Conservation (phyloP, 306 rosid species). For the Prunus mume region DNA sequence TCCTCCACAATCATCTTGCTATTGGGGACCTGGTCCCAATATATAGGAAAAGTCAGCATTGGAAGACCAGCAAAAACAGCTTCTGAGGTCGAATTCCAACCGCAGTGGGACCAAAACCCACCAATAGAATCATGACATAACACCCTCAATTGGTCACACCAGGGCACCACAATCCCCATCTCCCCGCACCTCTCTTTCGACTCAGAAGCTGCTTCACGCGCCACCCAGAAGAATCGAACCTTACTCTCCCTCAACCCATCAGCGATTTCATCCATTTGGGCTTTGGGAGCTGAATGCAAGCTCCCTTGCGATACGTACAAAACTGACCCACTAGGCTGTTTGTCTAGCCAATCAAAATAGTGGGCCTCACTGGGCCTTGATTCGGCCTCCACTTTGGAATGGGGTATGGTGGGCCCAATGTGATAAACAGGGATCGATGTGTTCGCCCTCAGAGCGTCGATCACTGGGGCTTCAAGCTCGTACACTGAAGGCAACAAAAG, state of each 20-base stretch:
- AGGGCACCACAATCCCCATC: constrained; percentile 28
- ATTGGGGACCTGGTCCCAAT: constrained; percentile 37
- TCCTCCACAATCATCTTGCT: constrained; percentile 38
- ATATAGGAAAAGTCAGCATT: constrained; percentile 32
- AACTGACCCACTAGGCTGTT: constrained; percentile 40
- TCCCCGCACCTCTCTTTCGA: constrained; percentile 27
- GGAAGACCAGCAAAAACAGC: constrained; percentile 42
- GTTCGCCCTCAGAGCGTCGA: constrained; percentile 26
- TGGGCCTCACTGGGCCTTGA: not conserved
- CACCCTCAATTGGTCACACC: constrained; percentile 59
- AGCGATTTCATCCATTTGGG: constrained; percentile 40
- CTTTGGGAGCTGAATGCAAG: constrained; percentile 23
- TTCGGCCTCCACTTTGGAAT: constrained; percentile 9
- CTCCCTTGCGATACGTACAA: constrained; percentile 52
- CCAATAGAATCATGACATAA: constrained; percentile 37
- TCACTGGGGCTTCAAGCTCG: constrained; percentile 40
- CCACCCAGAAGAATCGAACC: constrained; percentile 31
- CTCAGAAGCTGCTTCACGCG: constrained; percentile 21
- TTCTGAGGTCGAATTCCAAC: constrained; percentile 55
- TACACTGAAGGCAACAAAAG: constrained; percentile 38
- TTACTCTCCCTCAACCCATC: constrained; percentile 25
- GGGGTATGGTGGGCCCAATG: constrained; percentile 47
- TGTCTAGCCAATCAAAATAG: constrained; percentile 39
- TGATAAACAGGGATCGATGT: constrained; percentile 29
- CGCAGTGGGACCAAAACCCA: constrained; percentile 56